These are phyloP conservation scores for Nannizziopsis barbatae DNA, from an alignment of 2,329 filamentous ascomycete genomes.

Conservation along the genomic window DNA sequence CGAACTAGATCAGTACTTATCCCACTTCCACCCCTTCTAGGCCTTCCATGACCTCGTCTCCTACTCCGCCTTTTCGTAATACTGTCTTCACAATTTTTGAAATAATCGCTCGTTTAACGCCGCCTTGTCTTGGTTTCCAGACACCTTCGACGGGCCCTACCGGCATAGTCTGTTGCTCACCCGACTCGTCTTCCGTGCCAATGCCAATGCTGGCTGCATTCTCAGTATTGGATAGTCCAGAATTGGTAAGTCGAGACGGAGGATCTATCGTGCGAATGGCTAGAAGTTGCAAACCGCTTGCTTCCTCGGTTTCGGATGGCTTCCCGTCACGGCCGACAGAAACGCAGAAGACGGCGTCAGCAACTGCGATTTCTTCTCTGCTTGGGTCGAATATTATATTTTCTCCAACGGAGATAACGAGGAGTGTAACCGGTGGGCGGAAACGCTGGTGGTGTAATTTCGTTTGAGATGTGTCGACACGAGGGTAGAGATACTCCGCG, in stretches of 20 bases:
- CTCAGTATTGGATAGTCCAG: slow-evolving; percentile 54
- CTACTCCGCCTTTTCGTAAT: slow-evolving; percentile 65
- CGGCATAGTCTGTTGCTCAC: slow-evolving; percentile 41
- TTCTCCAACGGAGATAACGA: slow-evolving; percentile 73
- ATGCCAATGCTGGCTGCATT: slow-evolving; percentile 44
- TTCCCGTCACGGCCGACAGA: slow-evolving; percentile 49
- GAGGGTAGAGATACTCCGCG: slow-evolving; percentile 63
- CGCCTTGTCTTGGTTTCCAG: slow-evolving; percentile 77
- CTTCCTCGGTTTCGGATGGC: slow-evolving; percentile 23
- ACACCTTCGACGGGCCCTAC: slow-evolving; percentile 54
- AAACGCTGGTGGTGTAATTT: slow-evolving; percentile 22
- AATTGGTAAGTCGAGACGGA: slow-evolving; percentile 59
- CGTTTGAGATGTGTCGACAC: slow-evolving; percentile 20
- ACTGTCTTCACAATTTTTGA: slow-evolving; percentile 65
- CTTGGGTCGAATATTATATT: slow-evolving; percentile 92
- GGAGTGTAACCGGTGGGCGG: slow-evolving; percentile 75
- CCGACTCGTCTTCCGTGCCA: slow-evolving; percentile 33
- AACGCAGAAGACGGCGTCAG: slow-evolving; percentile 76
- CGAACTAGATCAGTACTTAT: slow-evolving; percentile 27
- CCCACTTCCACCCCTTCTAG: slow-evolving; percentile 57
- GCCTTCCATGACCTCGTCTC: slow-evolving; percentile 73
- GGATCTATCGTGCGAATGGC: slow-evolving; percentile 64
- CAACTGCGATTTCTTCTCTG: slow-evolving; percentile 83
- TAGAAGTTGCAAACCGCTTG: slow-evolving; percentile 44
- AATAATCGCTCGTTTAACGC: slow-evolving; percentile 63